Percentiles rank a stretch among this genome's conserved stretches.
Evolutionary conservation across 2,329 filamentous ascomycete species (phyloP).

Genomic region (Phoma sp.): DNA sequence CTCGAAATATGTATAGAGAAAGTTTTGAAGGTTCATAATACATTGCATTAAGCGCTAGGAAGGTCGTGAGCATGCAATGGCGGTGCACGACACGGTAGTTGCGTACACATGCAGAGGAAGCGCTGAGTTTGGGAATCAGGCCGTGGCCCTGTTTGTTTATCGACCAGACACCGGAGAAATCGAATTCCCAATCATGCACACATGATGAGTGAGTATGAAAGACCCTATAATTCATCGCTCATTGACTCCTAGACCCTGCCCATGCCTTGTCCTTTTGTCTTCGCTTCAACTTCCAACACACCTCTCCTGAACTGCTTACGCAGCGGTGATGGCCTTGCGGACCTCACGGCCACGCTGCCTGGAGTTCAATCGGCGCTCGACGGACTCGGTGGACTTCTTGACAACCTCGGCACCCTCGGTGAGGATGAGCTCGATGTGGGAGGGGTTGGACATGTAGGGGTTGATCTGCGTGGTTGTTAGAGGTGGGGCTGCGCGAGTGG

Average conservation of each 20-base stretch:
- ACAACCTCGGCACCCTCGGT: constrained; percentile 97
- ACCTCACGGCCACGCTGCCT: constrained; percentile 82
- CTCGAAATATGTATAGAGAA: background rate
- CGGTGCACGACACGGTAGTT: constrained; percentile 6
- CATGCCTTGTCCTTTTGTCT: constrained; percentile 41
- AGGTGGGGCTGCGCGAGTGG: background rate
- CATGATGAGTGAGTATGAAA: constrained; percentile 45
- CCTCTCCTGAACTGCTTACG: constrained; percentile 46
- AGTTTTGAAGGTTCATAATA: constrained; percentile 13
- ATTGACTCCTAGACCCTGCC: constrained; percentile 48
- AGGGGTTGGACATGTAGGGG: constrained; percentile 99
- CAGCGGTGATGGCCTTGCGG: constrained; percentile 66
- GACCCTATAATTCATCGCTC: constrained; percentile 49
- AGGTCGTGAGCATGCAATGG: constrained; percentile 17
- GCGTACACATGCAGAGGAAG: constrained; percentile 18
- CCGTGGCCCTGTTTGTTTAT: constrained; percentile 44
- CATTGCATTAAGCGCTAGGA: constrained; percentile 20
- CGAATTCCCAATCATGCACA: constrained; percentile 48
- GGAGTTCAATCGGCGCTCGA: constrained; percentile 77
- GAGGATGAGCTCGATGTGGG: constrained; percentile 99
- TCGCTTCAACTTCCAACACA: constrained; percentile 26
- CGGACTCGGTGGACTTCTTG: constrained; percentile 79
- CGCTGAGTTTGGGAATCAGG: constrained; percentile 37
- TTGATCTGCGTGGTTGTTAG: constrained; percentile 74
- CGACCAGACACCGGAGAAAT: constrained; percentile 48